Base-by-base conservation (phyloP, 2,329 filamentous ascomycete species). In the Parascedosporium putredinis region DNA sequence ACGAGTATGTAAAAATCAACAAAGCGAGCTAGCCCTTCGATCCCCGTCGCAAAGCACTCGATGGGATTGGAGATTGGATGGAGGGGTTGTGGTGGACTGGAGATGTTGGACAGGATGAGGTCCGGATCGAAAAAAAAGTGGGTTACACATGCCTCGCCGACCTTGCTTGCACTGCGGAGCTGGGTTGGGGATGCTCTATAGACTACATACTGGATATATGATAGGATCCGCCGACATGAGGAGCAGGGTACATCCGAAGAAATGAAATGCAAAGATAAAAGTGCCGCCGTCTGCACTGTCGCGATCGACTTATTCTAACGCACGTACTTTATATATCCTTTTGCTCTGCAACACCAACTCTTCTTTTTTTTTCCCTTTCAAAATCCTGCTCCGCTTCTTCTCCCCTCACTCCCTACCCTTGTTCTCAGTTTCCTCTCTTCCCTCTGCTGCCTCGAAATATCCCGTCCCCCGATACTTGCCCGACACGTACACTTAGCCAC, bases 291-390 rank as follows among this genome's bases (percentile, higher is more conserved):
- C 38, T 42, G 38, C 12, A 10, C 38, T 12, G 38, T 20, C 20
- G 38, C 23, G 38, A 42, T 42, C 38, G 38, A 42, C 38, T 42
- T 42, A 20, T 42, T 22, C 16, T 42, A 20, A 42, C 38, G 38
- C 38, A 42, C 38, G 23, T 42, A 42, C 38, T 42, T 20, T 20
- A 42, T 42, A 36, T 36, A 14, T 36, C n/a, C n/a, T 20, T 42
- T 42, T 16, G 38, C 20, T 42, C 23, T 16, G 18, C 6, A 10
- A 22, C 12, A 16, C 20, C 38, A 5, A 10, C 38, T 42, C 20
- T 42, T 10, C 16, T 20, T 14, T 42, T 4, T 42, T 42, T 7
- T 31, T 7, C 27, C 27, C 27, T 31, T 20, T 8, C n/a, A n/a
- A n/a, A n/a, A n/a, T 14, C 5, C 20, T 20, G 6, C 18, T 23